phyloP scores from a whole-genome alignment of 2,329 filamentous ascomycete species.

The Apiospora rasikravindrae region DNA sequence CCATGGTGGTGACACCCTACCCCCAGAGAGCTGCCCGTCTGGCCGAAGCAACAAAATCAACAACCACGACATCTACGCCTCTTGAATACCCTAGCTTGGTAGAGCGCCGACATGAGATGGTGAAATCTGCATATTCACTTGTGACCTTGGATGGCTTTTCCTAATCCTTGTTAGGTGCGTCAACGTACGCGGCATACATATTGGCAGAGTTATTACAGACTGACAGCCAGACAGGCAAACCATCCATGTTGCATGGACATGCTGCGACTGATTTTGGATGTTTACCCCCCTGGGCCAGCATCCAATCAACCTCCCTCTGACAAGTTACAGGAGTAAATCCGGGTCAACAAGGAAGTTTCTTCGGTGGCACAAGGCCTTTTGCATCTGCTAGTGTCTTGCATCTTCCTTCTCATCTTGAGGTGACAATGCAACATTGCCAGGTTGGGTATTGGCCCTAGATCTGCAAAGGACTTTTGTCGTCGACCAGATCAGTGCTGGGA shows the following conservation, averaged over 20 bases:
- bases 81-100: background rate
- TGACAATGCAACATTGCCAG: background rate
- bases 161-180: background rate
- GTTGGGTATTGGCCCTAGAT: background rate
- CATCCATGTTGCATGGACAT: background rate
- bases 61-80: background rate
- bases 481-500: background rate
- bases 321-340: background rate
- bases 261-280: background rate
- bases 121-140: background rate
- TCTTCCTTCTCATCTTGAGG: background rate
- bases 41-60: background rate
- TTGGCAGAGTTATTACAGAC: background rate
- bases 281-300: background rate
- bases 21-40: background rate
- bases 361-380: background rate
- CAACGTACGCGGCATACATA: background rate
- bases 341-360: background rate
- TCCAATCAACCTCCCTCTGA: background rate
- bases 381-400: background rate
- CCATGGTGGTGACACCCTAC: background rate
- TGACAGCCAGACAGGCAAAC: background rate
- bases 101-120: background rate
- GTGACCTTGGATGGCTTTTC: background rate
- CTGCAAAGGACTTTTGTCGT: slow-evolving; percentile 1